Evolutionary conservation across 305 asterid genomes (phyloP).

Genomic region (Fraxinus greggii): DNA sequence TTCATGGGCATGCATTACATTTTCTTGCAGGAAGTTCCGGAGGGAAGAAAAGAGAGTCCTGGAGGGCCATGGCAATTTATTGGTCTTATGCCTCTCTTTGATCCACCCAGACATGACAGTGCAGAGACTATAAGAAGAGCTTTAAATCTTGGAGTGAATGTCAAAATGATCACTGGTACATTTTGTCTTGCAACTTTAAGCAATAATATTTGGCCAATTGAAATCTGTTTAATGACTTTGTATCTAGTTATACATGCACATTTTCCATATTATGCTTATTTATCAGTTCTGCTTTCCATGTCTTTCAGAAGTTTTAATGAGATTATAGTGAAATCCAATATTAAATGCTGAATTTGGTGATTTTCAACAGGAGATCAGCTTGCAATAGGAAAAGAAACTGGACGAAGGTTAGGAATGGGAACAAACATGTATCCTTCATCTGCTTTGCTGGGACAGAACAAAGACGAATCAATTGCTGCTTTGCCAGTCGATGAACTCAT

Average conservation of each 20-base stretch:
- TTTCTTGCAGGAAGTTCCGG: conserved; percentile 67
- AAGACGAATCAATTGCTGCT: conserved; percentile 90
- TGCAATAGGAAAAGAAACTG: conserved; percentile 96
- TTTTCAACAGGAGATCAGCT: conserved; percentile 81
- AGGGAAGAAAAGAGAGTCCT: conserved; percentile 60
- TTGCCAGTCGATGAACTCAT: conserved; percentile 94
- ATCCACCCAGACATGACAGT: conserved; percentile 77
- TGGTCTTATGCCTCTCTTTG: conserved; percentile 76
- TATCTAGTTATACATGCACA: background rate
- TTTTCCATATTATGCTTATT: background rate
- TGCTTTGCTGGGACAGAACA: conserved; percentile 87
- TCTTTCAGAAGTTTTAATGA: background rate
- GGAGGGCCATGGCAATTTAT: conserved; percentile 80
- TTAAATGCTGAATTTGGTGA: conserved; percentile 24
- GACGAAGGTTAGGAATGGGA: conserved; percentile 96
- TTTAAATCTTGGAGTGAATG: conserved; percentile 74
- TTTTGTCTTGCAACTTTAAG: conserved; percentile 11
- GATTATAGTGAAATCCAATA: conserved; percentile 4
- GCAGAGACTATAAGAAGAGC: conserved; percentile 80
- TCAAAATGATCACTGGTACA: conserved; percentile 74
- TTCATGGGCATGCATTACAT: background rate
- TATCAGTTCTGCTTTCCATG: background rate
- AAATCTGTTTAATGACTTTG: background rate
- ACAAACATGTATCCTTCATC: conserved; percentile 98
- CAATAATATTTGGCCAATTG: background rate